Percentiles rank a stretch among this genome's conserved stretches.
Evolutionary conservation across 176 grass and related monocot species (phyloP).

Genomic region (Carex kokanica): DNA sequence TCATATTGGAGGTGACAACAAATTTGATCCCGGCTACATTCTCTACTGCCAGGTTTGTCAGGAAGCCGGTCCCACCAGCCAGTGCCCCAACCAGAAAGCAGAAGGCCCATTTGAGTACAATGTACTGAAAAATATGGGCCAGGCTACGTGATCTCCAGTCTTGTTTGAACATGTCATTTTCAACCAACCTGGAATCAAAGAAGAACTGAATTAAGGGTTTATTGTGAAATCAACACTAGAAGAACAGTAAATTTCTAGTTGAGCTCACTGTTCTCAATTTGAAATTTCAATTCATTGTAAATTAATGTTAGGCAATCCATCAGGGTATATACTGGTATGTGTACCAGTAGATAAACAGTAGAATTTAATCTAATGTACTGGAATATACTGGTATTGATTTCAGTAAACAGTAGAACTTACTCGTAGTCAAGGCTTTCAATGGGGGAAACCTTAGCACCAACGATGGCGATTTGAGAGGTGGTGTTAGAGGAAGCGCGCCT

Average conservation of each 20-base stretch:
- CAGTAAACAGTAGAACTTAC: conserved; percentile 14
- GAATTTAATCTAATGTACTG: too few species aligned
- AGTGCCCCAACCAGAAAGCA: conserved; percentile 75
- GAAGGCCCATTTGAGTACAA: conserved; percentile 78
- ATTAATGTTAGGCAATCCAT: too few species aligned
- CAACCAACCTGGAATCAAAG: conserved; percentile 55
- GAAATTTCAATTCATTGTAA: too few species aligned
- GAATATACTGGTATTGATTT: not conserved
- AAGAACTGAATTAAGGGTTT: not conserved
- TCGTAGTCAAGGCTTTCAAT: conserved; percentile 98
- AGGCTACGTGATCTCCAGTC: conserved; percentile 61
- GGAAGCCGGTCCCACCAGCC: conserved; percentile 50
- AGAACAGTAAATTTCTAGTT: not conserved
- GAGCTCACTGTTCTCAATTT: too few species aligned
- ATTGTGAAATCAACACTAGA: not conserved
- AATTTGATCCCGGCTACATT: conserved; percentile 89
- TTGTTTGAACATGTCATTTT: conserved; percentile 93
- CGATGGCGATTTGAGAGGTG: conserved; percentile 85
- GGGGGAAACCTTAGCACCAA: conserved; percentile 66
- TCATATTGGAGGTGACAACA: conserved; percentile 77
- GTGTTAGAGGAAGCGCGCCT: conserved; percentile 46
- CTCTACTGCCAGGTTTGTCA: conserved; percentile 84
- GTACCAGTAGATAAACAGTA: too few species aligned
- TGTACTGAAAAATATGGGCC: conserved; percentile 57
- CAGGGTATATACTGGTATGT: too few species aligned